Conservation (phyloP, 2,329 filamentous ascomycete species). For the Calonectria hawksworthii region DNA sequence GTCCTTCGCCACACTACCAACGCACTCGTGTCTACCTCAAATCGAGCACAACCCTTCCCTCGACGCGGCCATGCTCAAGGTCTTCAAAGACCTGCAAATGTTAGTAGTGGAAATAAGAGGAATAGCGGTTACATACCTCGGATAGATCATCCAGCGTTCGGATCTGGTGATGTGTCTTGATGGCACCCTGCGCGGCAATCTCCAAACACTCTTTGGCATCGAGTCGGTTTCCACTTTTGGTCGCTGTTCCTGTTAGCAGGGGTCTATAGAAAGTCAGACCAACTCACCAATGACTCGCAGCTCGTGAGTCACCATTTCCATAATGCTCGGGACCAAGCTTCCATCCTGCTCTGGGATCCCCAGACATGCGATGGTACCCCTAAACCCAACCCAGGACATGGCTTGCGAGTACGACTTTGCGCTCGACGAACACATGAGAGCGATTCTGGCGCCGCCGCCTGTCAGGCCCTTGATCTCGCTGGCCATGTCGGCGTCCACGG, state of each 20-base stretch:
- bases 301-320: conserved; percentile 17
- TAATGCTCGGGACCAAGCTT: conserved; percentile 1
- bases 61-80: conserved; percentile 17
- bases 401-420: conserved; percentile 33
- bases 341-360: conserved; percentile 33
- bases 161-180: conserved; percentile 18
- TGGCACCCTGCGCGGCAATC: conserved; percentile 8
- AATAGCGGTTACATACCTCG: background rate
- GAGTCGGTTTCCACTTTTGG: conserved; percentile 20
- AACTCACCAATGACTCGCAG: conserved; percentile 14
- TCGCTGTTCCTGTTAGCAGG: background rate
- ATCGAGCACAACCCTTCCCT: conserved; percentile 21
- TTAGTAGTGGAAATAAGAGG: background rate
- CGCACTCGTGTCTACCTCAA: background rate
- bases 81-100: conserved; percentile 7
- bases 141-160: conserved; percentile 12
- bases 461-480: conserved; percentile 33
- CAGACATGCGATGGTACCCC: background rate
- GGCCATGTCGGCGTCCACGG: background rate
- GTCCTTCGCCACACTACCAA: no score
- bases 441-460: conserved; percentile 32
- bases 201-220: conserved; percentile 24
- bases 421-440: conserved; percentile 42
- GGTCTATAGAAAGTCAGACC: rapidly evolving
- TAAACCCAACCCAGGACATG: background rate